phyloP scores from a whole-genome alignment of 106 monocot species.

The Ottelia alismoides region DNA sequence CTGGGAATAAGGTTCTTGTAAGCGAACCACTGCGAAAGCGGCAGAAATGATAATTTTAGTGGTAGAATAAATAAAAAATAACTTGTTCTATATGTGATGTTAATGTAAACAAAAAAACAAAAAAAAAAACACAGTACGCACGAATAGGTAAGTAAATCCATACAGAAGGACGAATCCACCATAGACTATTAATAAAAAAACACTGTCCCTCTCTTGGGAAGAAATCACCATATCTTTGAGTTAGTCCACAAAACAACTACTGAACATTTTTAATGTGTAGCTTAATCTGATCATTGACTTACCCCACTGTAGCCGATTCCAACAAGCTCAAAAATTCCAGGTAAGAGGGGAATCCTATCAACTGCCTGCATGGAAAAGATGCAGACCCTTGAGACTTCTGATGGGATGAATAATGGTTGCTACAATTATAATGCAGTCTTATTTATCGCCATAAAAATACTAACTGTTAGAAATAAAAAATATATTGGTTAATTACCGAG shows the following conservation, averaged over 20 bases:
- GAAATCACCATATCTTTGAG: not conserved
- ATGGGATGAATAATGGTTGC: too few relatives aligned
- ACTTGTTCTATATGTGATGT: not conserved
- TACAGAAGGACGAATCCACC: too few relatives aligned
- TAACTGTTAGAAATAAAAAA: not conserved
- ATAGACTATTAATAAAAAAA: not conserved
- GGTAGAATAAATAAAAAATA: not conserved
- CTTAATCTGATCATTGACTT: conserved; percentile 9
- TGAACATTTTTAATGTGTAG: not conserved
- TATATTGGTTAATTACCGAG: conserved; percentile 32
- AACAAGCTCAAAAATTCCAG: conserved; percentile 75
- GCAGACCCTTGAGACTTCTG: too few relatives aligned
- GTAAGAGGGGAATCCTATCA: conserved; percentile 90
- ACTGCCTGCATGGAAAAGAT: conserved; percentile 50
- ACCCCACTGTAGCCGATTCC: conserved; percentile 94
- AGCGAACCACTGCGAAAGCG: conserved; percentile 64
- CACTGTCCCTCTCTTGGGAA: not conserved
- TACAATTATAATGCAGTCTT: too few relatives aligned
- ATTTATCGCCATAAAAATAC: too few relatives aligned
- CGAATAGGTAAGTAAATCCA: too few relatives aligned
- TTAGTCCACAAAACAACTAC: not conserved
- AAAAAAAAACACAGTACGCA: too few relatives aligned
- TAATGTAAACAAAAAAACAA: too few relatives aligned
- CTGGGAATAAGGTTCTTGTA: conserved; percentile 54
- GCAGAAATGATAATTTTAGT: not conserved